Percentiles rank a stretch among this genome's conserved stretches.
phyloP scores from a whole-genome alignment of 495 filamentous ascomycete genomes.

The Ramalina intermedia region DNA sequence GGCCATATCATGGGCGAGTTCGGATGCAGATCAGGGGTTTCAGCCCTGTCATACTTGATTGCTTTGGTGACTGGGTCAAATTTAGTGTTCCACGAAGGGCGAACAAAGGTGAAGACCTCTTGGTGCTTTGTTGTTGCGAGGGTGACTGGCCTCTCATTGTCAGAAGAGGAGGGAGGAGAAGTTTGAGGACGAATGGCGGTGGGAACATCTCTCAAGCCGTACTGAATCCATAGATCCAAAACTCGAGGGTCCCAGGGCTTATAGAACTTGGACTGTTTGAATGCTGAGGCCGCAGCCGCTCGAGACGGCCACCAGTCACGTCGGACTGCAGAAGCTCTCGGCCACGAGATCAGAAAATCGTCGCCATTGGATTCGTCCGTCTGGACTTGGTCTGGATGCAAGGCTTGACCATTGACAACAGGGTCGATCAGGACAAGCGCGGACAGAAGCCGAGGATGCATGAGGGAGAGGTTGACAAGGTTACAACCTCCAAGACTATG shows the following conservation, averaged over 20 bases:
- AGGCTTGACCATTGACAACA: constrained; percentile 42
- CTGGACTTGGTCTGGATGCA: too few species aligned
- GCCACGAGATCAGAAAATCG: constrained; percentile 17
- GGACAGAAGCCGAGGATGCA: constrained; percentile 72
- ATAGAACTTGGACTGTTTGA: constrained; percentile 52
- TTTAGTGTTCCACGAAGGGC: constrained; percentile 35
- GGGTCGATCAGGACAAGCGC: constrained; percentile 71
- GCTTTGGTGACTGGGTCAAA: constrained; percentile 20
- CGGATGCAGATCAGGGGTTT: constrained; percentile 33
- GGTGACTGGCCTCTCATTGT: constrained; percentile 32
- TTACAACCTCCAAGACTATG: constrained; percentile 78
- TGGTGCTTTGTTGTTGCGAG: constrained; percentile 46
- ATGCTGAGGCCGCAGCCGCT: constrained; percentile 42
- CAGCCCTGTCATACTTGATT: constrained; percentile 22
- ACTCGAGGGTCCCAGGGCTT: constrained; percentile 61
- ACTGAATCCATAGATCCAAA: constrained; percentile 45
- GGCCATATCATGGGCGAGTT: constrained; percentile 30
- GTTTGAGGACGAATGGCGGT: constrained; percentile 23
- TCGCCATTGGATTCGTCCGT: neutral
- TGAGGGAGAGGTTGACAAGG: constrained; percentile 43
- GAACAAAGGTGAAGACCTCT: constrained; percentile 46
- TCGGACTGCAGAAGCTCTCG: constrained; percentile 43
- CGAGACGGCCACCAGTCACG: constrained; percentile 59
- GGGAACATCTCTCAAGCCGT: constrained; percentile 47
- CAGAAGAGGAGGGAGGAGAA: neutral